Percentiles rank a stretch among this genome's conserved stretches.
phyloP scores from a whole-genome alignment of 352 stramenopile genomes.

The Phytophthora foliorum region DNA sequence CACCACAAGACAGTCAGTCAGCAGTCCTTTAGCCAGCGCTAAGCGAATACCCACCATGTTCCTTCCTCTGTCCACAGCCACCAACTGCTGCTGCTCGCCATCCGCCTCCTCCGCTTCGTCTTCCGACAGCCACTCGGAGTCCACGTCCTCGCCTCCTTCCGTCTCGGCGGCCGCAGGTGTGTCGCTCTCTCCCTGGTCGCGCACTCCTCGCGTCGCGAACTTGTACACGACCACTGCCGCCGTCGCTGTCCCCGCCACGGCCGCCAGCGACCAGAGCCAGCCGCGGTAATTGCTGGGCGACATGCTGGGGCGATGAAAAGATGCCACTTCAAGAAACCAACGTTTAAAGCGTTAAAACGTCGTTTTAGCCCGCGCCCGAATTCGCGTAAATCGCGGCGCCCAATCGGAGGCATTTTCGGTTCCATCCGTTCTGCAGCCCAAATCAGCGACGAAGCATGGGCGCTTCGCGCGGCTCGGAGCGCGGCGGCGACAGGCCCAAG shows the following conservation, averaged over 20 bases:
- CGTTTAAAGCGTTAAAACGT: background rate
- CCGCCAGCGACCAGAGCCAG: conserved; percentile 74
- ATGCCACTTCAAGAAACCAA: conserved; percentile 19
- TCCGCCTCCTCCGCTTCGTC: conserved; percentile 45
- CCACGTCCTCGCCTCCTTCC: conserved; percentile 38
- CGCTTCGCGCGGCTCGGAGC: conserved; percentile 26
- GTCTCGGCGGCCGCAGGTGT: conserved; percentile 15
- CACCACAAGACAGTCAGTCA: background rate
- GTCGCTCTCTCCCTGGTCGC: conserved; percentile 29
- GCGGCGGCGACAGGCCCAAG: conserved; percentile 40
- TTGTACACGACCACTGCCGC: conserved; percentile 69
- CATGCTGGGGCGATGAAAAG: conserved; percentile 8
- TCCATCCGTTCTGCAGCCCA: background rate
- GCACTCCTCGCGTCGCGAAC: conserved; percentile 60
- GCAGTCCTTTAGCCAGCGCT: background rate
- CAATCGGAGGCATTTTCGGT: background rate
- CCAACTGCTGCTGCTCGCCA: conserved; percentile 48
- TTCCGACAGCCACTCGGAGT: conserved; percentile 57
- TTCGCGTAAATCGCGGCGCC: too few relatives aligned
- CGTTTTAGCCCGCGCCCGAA: too few relatives aligned
- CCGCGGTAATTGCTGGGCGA: conserved; percentile 62
- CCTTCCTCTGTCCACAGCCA: conserved; percentile 49
- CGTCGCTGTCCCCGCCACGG: conserved; percentile 73
- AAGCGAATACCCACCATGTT: conserved; percentile 51
- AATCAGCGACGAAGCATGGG: conserved; percentile 32